Base-by-base conservation (phyloP, 1,284 basidiomycete species). In the Ganoderma lingzhi region DNA sequence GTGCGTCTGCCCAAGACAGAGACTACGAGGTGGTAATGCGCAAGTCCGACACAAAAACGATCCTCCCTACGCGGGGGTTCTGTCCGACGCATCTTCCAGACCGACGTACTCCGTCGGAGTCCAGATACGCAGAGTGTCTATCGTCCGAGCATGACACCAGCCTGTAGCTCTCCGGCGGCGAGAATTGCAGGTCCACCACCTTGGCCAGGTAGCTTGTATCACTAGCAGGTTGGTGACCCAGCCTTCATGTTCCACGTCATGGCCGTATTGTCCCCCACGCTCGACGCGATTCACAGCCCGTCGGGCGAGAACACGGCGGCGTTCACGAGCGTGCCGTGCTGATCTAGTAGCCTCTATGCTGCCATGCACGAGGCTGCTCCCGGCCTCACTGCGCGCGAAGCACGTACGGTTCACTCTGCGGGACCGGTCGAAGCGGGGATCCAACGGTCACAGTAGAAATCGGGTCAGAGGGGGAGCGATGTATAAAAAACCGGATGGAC, bases 101-200 rank as follows among this genome's bases (percentile, higher is more conserved):
- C 39, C 56, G 15, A 39, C 35, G n/a, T 59, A 1, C 35, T 64
- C 59, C 14, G 67, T 60, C 30, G 65, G 23, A 55, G 63, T 62
- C 67, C 67, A 68, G 41, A 68, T 68, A 32, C 67, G 77, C 12
- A 82, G 76, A 30, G 77, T 75, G n/a, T 0, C 77, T 78, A 48
- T 83, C 81, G 39, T 79, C 81, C 42, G 81, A 81, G 0, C 75
- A 78, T 1, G 82, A 81, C 0, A 79, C 79, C 32, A 83, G 74
- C 19, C 76, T 64, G 6, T 68, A 71, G 6, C 78, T 78, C 39
- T 77, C 73, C 6, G 82, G 78, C 23, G 23, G 23, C 0, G 81
- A 81, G 68, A 82, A 70, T 5, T 76, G 72, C 14, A 82, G 62
- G 5, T 77, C 74, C 23, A 71, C 76, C 28, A 83, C 75, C 35